phyloP scores from a whole-genome alignment of 768 basidiomycete genomes.

The Polyporus arcularius region DNA sequence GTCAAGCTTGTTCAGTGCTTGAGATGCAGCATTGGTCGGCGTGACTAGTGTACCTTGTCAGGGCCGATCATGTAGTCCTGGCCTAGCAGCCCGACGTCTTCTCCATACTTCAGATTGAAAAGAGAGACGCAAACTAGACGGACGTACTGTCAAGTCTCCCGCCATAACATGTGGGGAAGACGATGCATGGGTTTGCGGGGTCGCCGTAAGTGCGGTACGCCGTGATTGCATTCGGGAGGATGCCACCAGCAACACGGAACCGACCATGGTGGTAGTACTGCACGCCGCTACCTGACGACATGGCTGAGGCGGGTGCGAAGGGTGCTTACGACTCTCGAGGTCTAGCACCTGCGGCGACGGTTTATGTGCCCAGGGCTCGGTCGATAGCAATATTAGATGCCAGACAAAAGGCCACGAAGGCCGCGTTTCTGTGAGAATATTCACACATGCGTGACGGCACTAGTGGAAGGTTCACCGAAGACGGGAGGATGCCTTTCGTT shows the following conservation, averaged over 20 bases:
- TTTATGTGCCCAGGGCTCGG: background rate
- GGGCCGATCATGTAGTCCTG: slow-evolving; percentile 50
- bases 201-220: slow-evolving; percentile 59
- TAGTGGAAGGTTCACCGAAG: too few relatives aligned
- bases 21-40: background rate
- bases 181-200: slow-evolving; percentile 53
- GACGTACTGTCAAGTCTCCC: slow-evolving; percentile 51
- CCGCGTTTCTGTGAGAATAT: background rate
- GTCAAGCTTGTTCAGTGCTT: background rate
- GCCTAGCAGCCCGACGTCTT: slow-evolving; percentile 35
- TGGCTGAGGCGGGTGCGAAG: background rate
- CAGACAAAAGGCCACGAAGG: background rate
- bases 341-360: background rate
- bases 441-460: background rate
- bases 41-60: slow-evolving; percentile 40
- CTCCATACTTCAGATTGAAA: background rate
- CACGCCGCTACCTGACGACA: slow-evolving; percentile 30
- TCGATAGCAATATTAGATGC: background rate
- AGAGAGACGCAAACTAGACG: background rate
- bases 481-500: too few relatives aligned
- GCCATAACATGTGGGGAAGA: slow-evolving; percentile 60
- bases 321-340: background rate
- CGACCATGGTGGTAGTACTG: slow-evolving; percentile 57
- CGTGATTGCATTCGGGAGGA: slow-evolving; percentile 56
- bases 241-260: slow-evolving; percentile 51